A percentile compares a stretch with the other conserved stretches of the same genome.
These are phyloP conservation scores for Penicillium glabrum DNA, from an alignment of 2,329 filamentous ascomycete species.

Conservation along the genomic window DNA sequence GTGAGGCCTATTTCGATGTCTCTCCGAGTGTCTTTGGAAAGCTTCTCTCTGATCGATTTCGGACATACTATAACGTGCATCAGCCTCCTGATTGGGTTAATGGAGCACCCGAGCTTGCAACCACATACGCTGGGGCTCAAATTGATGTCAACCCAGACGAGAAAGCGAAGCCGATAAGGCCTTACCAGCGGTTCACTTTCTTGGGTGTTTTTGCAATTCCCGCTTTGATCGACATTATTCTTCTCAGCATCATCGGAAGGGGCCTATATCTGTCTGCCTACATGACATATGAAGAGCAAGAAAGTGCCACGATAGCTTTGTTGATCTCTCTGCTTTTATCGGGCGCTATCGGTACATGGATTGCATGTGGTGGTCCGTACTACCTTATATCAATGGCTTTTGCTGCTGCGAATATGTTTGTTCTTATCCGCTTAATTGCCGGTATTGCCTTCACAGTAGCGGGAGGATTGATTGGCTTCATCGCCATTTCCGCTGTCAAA, in stretches of 20 bases:
- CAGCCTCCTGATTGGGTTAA: slow-evolving; percentile 53
- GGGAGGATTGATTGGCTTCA: slow-evolving; percentile 54
- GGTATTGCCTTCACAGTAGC: slow-evolving; percentile 53
- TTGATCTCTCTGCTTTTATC: slow-evolving; percentile 61
- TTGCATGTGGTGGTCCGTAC: slow-evolving; percentile 62
- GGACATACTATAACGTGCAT: slow-evolving; percentile 46
- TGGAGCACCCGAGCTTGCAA: slow-evolving; percentile 50
- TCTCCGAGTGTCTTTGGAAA: slow-evolving; percentile 50
- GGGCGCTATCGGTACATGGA: slow-evolving; percentile 63
- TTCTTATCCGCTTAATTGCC: slow-evolving; percentile 54
- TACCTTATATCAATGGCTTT: slow-evolving; percentile 60
- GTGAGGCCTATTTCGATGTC: slow-evolving; percentile 63
- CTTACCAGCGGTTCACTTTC: slow-evolving; percentile 55
- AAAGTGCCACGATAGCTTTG: slow-evolving; percentile 58
- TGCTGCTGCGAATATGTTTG: slow-evolving; percentile 56
- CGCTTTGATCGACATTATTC: slow-evolving; percentile 60
- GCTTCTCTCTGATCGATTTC: slow-evolving; percentile 42
- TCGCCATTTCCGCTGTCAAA: slow-evolving; percentile 49
- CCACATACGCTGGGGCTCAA: slow-evolving; percentile 53
- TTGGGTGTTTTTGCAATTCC: slow-evolving; percentile 64
- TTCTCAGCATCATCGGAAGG: slow-evolving; percentile 59
- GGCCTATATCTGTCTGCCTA: slow-evolving; percentile 61
- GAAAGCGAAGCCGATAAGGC: slow-evolving; percentile 44
- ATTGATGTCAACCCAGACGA: slow-evolving; percentile 54
- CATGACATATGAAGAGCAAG: slow-evolving; percentile 52